Percentiles rank a stretch among this genome's conserved stretches.
These are phyloP conservation scores for Clarireedia monteithiana DNA, from an alignment of 2,329 filamentous ascomycete species.

Conservation along the genomic window DNA sequence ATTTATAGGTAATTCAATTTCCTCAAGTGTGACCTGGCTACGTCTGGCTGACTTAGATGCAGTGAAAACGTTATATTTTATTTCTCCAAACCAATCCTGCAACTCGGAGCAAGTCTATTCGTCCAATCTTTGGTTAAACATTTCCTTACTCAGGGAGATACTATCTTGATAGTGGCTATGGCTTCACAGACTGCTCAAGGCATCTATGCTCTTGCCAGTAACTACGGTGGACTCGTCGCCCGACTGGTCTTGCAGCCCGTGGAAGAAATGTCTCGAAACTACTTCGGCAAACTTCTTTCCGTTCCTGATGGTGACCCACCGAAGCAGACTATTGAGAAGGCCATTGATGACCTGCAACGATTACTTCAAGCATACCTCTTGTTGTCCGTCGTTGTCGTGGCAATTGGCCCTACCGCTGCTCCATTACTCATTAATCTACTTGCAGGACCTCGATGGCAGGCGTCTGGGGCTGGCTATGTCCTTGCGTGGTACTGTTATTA, in stretches of 20 bases:
- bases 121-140: conserved; percentile 88
- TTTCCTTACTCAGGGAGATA: conserved; percentile 88
- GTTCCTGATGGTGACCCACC: conserved; percentile 23
- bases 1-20: conserved; percentile 26
- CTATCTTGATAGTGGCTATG: conserved; percentile 73
- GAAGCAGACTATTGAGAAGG: conserved; percentile 32
- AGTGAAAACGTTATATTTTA: conserved; percentile 22
- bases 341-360: conserved; percentile 46
- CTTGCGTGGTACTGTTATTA: conserved; percentile 84
- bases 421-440: conserved; percentile 66
- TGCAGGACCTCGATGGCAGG: conserved; percentile 69
- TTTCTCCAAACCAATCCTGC: conserved; percentile 64
- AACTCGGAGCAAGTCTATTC: conserved; percentile 73
- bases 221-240: conserved; percentile 85
- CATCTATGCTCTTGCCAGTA: conserved; percentile 85
- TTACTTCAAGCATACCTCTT: conserved; percentile 69
- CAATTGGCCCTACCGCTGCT: conserved; percentile 68
- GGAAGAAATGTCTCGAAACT: conserved; percentile 84
- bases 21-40: background rate
- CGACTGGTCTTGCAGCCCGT: conserved; percentile 89
- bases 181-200: conserved; percentile 77
- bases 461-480: conserved; percentile 63
- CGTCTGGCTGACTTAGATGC: conserved; percentile 6
- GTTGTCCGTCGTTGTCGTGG: conserved; percentile 59
- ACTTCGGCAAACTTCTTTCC: conserved; percentile 75